Evolutionary conservation across 2,329 filamentous ascomycete genomes (phyloP).

Genomic region (Talaromyces amestolkiae): DNA sequence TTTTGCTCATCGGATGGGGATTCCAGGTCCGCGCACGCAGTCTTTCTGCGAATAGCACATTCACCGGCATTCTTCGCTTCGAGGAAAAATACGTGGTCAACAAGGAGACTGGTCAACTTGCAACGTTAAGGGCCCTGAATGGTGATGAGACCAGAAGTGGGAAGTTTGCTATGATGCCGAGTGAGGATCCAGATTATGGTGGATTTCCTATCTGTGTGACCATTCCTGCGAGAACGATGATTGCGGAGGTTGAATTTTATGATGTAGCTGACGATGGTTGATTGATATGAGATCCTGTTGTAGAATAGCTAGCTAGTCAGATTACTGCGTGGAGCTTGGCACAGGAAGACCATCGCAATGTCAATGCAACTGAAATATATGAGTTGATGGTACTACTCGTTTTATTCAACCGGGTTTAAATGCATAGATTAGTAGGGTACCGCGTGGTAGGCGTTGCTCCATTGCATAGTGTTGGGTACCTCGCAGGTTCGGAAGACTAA

Average conservation of each 20-base stretch:
- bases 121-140: neutral
- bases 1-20: neutral
- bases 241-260: constrained; percentile 30
- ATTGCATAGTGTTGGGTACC: too few species aligned
- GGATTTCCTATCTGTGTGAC: constrained; percentile 57
- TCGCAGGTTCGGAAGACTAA: too few species aligned
- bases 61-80: neutral
- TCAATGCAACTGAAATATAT: neutral
- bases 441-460: too few species aligned
- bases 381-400: neutral
- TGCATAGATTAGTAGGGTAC: too few species aligned
- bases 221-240: constrained; percentile 52
- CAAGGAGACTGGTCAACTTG: neutral
- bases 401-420: too few species aligned
- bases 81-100: neutral
- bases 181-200: constrained; percentile 56
- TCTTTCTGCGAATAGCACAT: neutral
- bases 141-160: neutral
- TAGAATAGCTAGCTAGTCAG: neutral
- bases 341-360: neutral
- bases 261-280: constrained; percentile 11
- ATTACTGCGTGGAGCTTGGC: neutral
- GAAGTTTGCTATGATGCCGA: constrained; percentile 52
- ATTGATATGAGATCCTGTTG: neutral
- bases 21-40: neutral